A percentile compares a stretch with the other conserved stretches of the same genome.
Conservation (phyloP, 1,284 basidiomycete species). For the Afroboletus lepidellus region DNA sequence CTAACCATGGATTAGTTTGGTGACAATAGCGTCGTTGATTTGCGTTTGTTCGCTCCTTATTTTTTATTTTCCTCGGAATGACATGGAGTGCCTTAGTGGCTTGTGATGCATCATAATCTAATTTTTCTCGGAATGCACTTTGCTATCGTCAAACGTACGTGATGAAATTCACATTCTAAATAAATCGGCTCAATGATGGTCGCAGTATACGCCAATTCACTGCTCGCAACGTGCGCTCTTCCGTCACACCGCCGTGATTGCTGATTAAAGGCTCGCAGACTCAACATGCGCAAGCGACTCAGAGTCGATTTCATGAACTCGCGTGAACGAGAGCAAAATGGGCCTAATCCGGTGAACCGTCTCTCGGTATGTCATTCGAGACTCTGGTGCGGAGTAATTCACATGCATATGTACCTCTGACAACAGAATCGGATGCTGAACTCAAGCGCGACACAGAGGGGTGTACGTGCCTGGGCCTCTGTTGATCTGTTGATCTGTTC, state of each 20-base stretch:
- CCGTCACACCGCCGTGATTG: neutral
- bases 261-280: slow-evolving; percentile 12
- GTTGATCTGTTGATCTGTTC: neutral
- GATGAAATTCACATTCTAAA: neutral
- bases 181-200: neutral
- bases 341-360: slow-evolving; percentile 7
- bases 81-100: slow-evolving; percentile 39
- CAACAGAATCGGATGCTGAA: slow-evolving; percentile 29
- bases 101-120: slow-evolving; percentile 43
- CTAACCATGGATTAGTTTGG: slow-evolving; percentile 18
- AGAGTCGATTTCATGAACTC: slow-evolving; percentile 26
- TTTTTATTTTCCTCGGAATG: neutral
- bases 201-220: slow-evolving; percentile 33
- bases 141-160: slow-evolving; percentile 47
- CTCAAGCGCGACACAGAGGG: slow-evolving; percentile 18
- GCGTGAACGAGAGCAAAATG: slow-evolving; percentile 27
- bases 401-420: slow-evolving; percentile 9
- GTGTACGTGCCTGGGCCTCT: slow-evolving; percentile 13
- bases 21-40: slow-evolving; percentile 39
- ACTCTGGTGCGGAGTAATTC: neutral
- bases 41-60: slow-evolving; percentile 37
- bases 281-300: slow-evolving; percentile 35
- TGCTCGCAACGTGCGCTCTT: slow-evolving; percentile 32
- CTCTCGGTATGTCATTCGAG: slow-evolving; percentile 23
- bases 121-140: slow-evolving; percentile 53